Conservation (phyloP, 2,329 filamentous ascomycete species). For the Aspergillus latus region DNA sequence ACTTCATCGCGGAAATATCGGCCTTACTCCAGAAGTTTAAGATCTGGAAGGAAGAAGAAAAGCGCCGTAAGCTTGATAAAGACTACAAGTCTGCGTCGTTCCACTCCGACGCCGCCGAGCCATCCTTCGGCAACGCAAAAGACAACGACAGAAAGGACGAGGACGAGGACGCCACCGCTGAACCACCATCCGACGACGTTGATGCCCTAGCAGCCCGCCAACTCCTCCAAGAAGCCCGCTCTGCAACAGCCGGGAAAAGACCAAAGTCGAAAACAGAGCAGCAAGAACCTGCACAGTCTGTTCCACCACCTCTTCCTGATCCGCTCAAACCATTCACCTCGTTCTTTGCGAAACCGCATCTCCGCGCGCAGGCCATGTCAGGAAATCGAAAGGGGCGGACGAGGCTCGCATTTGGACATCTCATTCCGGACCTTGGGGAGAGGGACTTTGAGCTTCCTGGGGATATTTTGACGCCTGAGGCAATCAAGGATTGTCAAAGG, state of each 20-base stretch:
- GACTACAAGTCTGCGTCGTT: conserved; percentile 56
- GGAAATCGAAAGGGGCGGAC: conserved; percentile 68
- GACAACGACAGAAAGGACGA: conserved; percentile 39
- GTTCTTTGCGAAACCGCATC: conserved; percentile 78
- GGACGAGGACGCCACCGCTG: conserved; percentile 37
- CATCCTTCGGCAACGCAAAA: conserved; percentile 24
- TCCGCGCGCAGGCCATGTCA: conserved; percentile 76
- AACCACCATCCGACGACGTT: conserved; percentile 65
- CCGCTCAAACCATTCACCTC: conserved; percentile 68
- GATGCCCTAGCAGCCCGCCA: conserved; percentile 72
- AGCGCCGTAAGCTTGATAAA: conserved; percentile 72
- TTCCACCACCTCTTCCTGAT: conserved; percentile 34
- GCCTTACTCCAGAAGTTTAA: conserved; percentile 83
- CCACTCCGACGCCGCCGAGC: conserved; percentile 8
- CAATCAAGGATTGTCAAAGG: conserved; percentile 42
- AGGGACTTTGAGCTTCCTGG: conserved; percentile 73
- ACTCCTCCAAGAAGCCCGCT: conserved; percentile 68
- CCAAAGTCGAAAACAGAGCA: conserved; percentile 22
- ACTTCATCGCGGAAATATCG: conserved; percentile 82
- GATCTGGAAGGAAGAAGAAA: conserved; percentile 86
- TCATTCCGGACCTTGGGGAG: conserved; percentile 70
- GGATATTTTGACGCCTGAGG: conserved; percentile 52
- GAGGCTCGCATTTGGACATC: conserved; percentile 75
- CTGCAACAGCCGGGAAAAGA: conserved; percentile 50
- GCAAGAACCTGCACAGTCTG: conserved; percentile 2